Evolutionary conservation across 2,329 filamentous ascomycete genomes (phyloP).

Genomic region (Cylindrodendrum hubeiense): DNA sequence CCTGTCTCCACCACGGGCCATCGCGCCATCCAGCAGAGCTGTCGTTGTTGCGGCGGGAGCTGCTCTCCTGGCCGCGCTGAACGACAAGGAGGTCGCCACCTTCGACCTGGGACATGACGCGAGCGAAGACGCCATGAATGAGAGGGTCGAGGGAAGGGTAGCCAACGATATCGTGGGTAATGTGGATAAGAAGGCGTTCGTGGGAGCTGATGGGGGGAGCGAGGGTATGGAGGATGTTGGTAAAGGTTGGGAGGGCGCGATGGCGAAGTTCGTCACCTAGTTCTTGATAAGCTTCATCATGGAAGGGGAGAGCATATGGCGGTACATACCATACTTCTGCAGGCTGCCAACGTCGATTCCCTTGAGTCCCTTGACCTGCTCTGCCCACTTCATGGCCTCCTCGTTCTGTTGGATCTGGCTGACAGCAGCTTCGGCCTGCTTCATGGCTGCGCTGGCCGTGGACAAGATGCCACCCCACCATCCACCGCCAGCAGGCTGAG

Average conservation of each 20-base stretch:
- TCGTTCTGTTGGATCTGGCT: conserved; percentile 97
- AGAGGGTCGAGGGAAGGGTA: conserved; percentile 96
- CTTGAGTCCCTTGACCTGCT: conserved; percentile 81
- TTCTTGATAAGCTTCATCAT: conserved; percentile 12
- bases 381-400: conserved; percentile 95
- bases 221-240: conserved; percentile 92
- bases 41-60: conserved; percentile 73
- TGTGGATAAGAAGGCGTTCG: conserved; percentile 96
- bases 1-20: conserved; percentile 94
- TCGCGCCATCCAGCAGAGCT: conserved; percentile 83
- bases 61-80: conserved; percentile 90
- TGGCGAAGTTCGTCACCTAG: conserved; percentile 87
- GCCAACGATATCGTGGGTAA: conserved; percentile 93
- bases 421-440: conserved; percentile 91
- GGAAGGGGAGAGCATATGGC: not conserved
- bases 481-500: conserved; percentile 69
- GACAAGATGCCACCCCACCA: conserved; percentile 93
- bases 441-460: conserved; percentile 86
- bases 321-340: conserved; percentile 56
- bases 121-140: conserved; percentile 90
- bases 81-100: conserved; percentile 95
- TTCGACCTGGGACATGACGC: conserved; percentile 99
- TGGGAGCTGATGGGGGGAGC: conserved; percentile 97
- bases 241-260: conserved; percentile 93
- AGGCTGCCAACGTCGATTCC: conserved; percentile 80